Evolutionary conservation across 2,329 filamentous ascomycete species (phyloP).

Genomic region (Fusarium metavorans): DNA sequence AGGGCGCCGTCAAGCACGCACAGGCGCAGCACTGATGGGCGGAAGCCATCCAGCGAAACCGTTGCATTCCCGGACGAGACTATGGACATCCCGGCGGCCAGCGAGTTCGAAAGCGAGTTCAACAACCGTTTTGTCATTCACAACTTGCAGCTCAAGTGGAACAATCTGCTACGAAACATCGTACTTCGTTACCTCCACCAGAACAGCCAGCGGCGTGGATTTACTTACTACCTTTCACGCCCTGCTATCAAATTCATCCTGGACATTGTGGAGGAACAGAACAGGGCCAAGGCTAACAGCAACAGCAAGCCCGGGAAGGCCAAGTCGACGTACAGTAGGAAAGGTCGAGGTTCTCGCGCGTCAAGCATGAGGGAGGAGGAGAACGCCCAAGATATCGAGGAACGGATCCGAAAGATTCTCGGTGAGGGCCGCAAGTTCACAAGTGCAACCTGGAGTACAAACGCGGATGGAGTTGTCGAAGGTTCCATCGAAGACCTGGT

Average conservation of each 20-base stretch:
- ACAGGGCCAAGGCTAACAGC: slow-evolving; percentile 70
- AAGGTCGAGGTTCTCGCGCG: slow-evolving; percentile 53
- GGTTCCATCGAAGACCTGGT: slow-evolving; percentile 71
- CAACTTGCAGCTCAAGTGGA: slow-evolving; percentile 98
- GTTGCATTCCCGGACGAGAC: slow-evolving; percentile 67
- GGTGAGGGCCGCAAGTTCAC: slow-evolving; percentile 88
- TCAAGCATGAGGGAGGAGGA: slow-evolving; percentile 65
- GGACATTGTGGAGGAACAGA: slow-evolving; percentile 96
- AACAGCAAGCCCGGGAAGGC: slow-evolving; percentile 47
- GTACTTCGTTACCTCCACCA: slow-evolving; percentile 98
- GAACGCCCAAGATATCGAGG: slow-evolving; percentile 76
- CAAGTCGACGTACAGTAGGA: slow-evolving; percentile 44
- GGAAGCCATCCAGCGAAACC: slow-evolving; percentile 53
- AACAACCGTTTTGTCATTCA: slow-evolving; percentile 98
- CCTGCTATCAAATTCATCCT: slow-evolving; percentile 97
- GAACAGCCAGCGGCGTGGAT: slow-evolving; percentile 93
- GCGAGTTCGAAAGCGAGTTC: slow-evolving; percentile 93
- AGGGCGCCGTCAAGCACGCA: slow-evolving; percentile 50
- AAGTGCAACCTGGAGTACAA: slow-evolving; percentile 47
- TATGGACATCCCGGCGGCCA: slow-evolving; percentile 75
- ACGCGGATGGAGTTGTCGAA: slow-evolving; percentile 50
- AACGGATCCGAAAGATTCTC: slow-evolving; percentile 87
- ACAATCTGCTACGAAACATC: slow-evolving; percentile 94
- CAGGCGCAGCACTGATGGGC: slow-evolving; percentile 40
- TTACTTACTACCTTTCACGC: slow-evolving; percentile 97